Evolutionary conservation across 2,329 filamentous ascomycete genomes (phyloP).

Genomic region (Aspergillus sojae): DNA sequence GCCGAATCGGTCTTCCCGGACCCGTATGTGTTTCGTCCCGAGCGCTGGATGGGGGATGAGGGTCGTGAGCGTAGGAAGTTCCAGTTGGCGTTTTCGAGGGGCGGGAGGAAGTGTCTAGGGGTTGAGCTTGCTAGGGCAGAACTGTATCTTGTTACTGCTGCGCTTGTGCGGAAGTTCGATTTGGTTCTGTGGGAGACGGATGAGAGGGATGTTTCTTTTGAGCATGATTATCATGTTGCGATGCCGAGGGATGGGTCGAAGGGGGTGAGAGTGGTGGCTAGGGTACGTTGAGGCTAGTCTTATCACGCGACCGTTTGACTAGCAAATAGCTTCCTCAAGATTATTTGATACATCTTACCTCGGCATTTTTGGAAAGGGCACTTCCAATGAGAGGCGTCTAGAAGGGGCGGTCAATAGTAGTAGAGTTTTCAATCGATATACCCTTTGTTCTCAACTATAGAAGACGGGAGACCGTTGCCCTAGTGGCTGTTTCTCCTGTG

Average conservation of each 20-base stretch:
- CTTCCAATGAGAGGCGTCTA: neutral
- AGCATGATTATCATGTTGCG: slow-evolving; percentile 32
- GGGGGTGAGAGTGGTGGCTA: slow-evolving; percentile 25
- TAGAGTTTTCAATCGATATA: neutral
- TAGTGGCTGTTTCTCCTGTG: neutral
- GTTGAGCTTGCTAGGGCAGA: slow-evolving; percentile 40
- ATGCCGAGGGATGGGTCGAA: slow-evolving; percentile 27
- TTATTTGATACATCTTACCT: too few relatives aligned
- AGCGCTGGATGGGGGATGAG: slow-evolving; percentile 43
- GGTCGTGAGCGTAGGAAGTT: slow-evolving; percentile 40
- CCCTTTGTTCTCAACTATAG: neutral
- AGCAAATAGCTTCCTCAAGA: too few relatives aligned
- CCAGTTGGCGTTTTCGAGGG: slow-evolving; percentile 45
- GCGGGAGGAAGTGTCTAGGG: slow-evolving; percentile 47
- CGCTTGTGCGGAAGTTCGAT: slow-evolving; percentile 32
- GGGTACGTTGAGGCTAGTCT: neutral
- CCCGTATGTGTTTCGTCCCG: slow-evolving; percentile 38
- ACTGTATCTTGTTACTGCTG: slow-evolving; percentile 29
- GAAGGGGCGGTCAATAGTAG: neutral
- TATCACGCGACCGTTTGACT: too few relatives aligned
- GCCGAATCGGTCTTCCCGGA: slow-evolving; percentile 39
- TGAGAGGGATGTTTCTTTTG: slow-evolving; percentile 29
- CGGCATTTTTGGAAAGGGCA: too few relatives aligned
- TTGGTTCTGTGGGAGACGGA: slow-evolving; percentile 30
- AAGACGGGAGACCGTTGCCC: neutral